A percentile compares a stretch with the other conserved stretches of the same genome.
Conservation (phyloP, 129 eudicot genomes). For the Flaveria linearis region DNA sequence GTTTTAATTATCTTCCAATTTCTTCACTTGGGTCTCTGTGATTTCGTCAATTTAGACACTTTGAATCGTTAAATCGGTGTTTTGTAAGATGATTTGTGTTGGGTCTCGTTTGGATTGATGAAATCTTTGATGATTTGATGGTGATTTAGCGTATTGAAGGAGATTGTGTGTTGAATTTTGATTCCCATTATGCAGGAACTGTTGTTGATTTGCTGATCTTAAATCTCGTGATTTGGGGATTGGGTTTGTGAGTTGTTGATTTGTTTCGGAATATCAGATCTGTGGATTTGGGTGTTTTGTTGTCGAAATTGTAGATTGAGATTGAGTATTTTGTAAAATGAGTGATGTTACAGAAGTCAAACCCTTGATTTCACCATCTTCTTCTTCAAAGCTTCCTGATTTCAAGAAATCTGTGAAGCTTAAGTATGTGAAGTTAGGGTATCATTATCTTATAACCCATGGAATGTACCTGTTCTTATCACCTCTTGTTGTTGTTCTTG, state of each 20-base stretch:
- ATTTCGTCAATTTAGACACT: too few species aligned
- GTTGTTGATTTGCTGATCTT: slow-evolving; percentile 6
- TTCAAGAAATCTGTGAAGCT: slow-evolving; percentile 79
- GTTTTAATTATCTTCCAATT: slow-evolving; percentile 1
- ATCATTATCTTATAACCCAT: slow-evolving; percentile 83
- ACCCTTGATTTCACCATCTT: slow-evolving; percentile 59
- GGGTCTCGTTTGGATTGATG: neutral
- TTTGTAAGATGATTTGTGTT: too few species aligned
- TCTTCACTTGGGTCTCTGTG: slow-evolving; percentile 6
- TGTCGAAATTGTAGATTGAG: neutral
- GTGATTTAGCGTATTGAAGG: neutral
- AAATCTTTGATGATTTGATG: slow-evolving; percentile 1
- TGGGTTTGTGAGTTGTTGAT: slow-evolving; percentile 14
- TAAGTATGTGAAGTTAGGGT: slow-evolving; percentile 83
- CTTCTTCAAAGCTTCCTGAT: slow-evolving; percentile 71
- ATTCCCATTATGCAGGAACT: slow-evolving; percentile 41
- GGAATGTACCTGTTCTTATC: slow-evolving; percentile 76
- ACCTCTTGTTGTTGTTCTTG: slow-evolving; percentile 66
- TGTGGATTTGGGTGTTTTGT: slow-evolving; percentile 4
- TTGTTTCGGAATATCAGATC: slow-evolving; percentile 19
- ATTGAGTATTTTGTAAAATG: slow-evolving; percentile 38
- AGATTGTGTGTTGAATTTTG: neutral
- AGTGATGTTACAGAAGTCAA: slow-evolving; percentile 51
- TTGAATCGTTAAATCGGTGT: too few species aligned
- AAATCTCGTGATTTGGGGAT: slow-evolving; percentile 20